phyloP scores from a whole-genome alignment of 176 grass and related monocot species.

The Musa itinerans region DNA sequence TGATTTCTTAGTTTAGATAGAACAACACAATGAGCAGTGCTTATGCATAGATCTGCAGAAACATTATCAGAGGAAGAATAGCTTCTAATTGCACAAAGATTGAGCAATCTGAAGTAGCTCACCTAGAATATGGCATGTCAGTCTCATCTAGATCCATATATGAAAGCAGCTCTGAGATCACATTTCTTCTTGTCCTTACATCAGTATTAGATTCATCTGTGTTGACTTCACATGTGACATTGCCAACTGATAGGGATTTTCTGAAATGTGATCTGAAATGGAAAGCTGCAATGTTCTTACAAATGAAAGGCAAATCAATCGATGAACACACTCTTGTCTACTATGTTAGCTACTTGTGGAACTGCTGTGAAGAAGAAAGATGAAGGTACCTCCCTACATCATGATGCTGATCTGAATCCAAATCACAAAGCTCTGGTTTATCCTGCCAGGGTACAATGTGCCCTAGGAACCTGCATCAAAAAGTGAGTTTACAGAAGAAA shows the following conservation, averaged over 20 bases:
- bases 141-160: constrained; percentile 24
- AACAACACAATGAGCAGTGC: not conserved
- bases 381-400: constrained; percentile 60
- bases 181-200: not conserved
- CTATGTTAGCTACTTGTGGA: too few species aligned
- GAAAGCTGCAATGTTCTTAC: not conserved
- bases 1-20: too few species aligned
- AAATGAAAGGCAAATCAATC: not conserved
- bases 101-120: not conserved
- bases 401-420: constrained; percentile 94
- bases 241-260: constrained; percentile 79
- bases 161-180: too few species aligned
- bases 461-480: constrained; percentile 60
- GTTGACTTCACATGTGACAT: constrained; percentile 54
- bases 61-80: not conserved
- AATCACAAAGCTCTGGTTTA: constrained; percentile 82
- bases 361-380: too few species aligned
- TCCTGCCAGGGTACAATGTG: constrained; percentile 80
- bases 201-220: constrained; percentile 36
- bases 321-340: too few species aligned
- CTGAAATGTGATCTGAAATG: constrained; percentile 68
- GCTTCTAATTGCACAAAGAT: constrained; percentile 1
- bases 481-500: not conserved
- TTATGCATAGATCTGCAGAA: not conserved
- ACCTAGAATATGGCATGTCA: constrained; percentile 54